Base-by-base conservation (phyloP, 2,329 filamentous ascomycete species). In the Fusarium sp. region DNA sequence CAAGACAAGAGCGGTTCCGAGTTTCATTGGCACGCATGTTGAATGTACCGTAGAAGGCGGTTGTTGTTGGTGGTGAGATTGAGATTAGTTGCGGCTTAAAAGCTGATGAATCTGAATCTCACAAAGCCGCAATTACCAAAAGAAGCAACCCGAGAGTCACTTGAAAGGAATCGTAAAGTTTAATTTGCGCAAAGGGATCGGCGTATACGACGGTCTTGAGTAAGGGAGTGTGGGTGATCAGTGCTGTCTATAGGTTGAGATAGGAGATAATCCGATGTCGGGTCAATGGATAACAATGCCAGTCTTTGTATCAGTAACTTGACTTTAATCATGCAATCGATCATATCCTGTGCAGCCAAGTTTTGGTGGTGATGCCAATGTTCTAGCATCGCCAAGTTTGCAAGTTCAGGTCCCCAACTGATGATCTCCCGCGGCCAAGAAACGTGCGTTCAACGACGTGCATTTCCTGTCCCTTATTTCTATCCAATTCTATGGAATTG, bases 381-480 rank as follows among this genome's bases (percentile, higher is more conserved):
- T 42, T 15, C 48, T 44, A 52, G 24, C 28, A 73, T 71, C 61
- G 70, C 70, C 70, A 71, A 73, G 70, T 66, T n/a, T 18, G 24
- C 20, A 49, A 45, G 63, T 63, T 31, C 51, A 28, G 17, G 59
- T 44, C 60, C 45, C 33, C 35, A 48, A 41, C 28, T 47, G 69
- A 49, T 69, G 70, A 73, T 70, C 70, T 70, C 65, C 70, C 70
- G 70, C 13, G 22, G 70, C 70, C 70, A 73, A 73, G 70, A 73
- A 48, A 58, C 36, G 47, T 41, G 24, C 17, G 17, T 44, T 38
- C 11, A 49, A 66, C 66, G 36, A 70, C 52, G 22, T 65, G 45
- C 51, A 59, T 58, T 66, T 45, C 31, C 33, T 26, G 44, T 26
- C 35, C 31, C 28, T 14, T 3, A 7, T 10, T 36, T 13, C 2